phyloP scores from a whole-genome alignment of 106 monocot genomes.

The Gastrodia elata region DNA sequence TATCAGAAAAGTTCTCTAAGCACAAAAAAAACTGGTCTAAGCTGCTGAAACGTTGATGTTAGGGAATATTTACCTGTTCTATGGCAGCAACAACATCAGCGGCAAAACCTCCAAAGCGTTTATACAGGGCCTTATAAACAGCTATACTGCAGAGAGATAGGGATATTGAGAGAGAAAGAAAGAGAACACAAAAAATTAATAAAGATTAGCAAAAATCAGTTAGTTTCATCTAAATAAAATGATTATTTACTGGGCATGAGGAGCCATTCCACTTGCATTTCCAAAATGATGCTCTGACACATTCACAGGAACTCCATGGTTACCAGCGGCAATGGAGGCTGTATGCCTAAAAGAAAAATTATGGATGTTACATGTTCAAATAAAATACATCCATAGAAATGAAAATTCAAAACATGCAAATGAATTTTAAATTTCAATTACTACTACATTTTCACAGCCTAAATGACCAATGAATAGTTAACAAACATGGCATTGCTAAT shows the following conservation, averaged over 20 bases:
- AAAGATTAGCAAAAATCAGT: not conserved
- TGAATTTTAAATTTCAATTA: not conserved
- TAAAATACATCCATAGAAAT: not conserved
- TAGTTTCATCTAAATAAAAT: slow-evolving; percentile 3
- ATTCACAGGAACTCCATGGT: slow-evolving; percentile 78
- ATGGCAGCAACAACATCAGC: slow-evolving; percentile 99
- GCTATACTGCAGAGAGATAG: slow-evolving; percentile 57
- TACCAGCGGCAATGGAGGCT: slow-evolving; percentile 91
- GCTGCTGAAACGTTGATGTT: not conserved
- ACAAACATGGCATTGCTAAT: not conserved
- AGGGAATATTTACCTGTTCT: slow-evolving; percentile 55
- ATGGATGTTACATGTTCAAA: not conserved
- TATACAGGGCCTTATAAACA: slow-evolving; percentile 95
- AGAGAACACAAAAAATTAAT: not conserved
- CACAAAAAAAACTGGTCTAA: not conserved
- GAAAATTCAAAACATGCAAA: not conserved
- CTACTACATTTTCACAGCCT: not conserved
- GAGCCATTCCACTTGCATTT: slow-evolving; percentile 99
- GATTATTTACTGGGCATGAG: slow-evolving; percentile 86
- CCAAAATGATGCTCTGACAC: slow-evolving; percentile 90
- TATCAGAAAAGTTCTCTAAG: not conserved
- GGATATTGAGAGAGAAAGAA: not conserved
- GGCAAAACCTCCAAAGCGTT: slow-evolving; percentile 94
- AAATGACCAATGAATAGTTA: slow-evolving; percentile 1
- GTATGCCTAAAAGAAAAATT: slow-evolving; percentile 57